Conservation (phyloP, 1,139 yeast species). For the Entelexis paramagnoliae region DNA sequence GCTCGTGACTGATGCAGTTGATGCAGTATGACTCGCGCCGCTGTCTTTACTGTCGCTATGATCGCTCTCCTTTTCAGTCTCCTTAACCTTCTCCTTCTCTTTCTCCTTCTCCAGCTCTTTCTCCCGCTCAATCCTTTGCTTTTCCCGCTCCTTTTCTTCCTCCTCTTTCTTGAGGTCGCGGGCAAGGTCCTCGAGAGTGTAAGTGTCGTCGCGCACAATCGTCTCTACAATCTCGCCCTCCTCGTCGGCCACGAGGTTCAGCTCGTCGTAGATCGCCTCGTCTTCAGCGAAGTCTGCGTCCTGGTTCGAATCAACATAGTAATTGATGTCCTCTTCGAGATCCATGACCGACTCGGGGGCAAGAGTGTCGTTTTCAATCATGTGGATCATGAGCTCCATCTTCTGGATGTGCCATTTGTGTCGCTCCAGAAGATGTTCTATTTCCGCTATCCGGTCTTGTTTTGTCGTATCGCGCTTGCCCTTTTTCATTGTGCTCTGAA, state of each 20-base stretch:
- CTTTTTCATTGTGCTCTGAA: conserved; percentile 44
- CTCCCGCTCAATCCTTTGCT: conserved; percentile 25
- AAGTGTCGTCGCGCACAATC: conserved; percentile 30
- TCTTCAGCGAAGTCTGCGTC: conserved; percentile 95
- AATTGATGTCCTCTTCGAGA: conserved; percentile 81
- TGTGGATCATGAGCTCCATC: conserved; percentile 66
- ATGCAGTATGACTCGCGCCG: background rate
- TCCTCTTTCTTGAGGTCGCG: conserved; percentile 27
- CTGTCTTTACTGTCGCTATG: conserved; percentile 3
- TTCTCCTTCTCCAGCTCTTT: conserved; percentile 13
- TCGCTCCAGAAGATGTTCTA: conserved; percentile 57
- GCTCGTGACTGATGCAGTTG: conserved; percentile 20
- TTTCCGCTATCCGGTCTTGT: conserved; percentile 48
- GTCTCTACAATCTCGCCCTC: conserved; percentile 44
- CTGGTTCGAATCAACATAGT: conserved; percentile 89
- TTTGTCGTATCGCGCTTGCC: conserved; percentile 49
- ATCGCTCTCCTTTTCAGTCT: background rate
- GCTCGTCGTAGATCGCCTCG: conserved; percentile 82
- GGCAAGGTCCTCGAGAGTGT: conserved; percentile 34
- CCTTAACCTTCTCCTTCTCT: background rate
- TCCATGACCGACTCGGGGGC: conserved; percentile 73
- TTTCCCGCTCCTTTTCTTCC: conserved; percentile 25
- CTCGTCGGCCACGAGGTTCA: conserved; percentile 61
- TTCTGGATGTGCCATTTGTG: conserved; percentile 70
- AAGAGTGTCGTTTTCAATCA: conserved; percentile 72